These are phyloP conservation scores for Helicocarpus griseus DNA, from an alignment of 2,329 filamentous ascomycete genomes.

Conservation along the genomic window DNA sequence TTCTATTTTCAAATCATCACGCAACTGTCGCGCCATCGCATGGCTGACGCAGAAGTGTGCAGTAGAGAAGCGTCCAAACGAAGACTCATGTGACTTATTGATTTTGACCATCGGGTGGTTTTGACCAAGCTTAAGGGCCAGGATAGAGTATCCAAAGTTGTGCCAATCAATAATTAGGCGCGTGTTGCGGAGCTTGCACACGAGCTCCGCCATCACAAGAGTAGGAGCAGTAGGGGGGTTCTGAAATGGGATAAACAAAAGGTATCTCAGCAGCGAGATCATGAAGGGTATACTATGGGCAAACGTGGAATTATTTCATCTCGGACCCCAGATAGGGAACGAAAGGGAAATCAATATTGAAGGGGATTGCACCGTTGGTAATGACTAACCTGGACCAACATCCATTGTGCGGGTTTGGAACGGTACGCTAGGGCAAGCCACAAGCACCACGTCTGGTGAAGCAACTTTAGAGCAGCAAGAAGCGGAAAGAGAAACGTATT, in stretches of 20 bases:
- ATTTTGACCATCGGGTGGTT: constrained; percentile 66
- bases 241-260: constrained; percentile 32
- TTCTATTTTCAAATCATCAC: constrained; percentile 54
- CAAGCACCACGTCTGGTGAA: constrained; percentile 69
- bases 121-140: constrained; percentile 55
- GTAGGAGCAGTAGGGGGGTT: constrained; percentile 95
- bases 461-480: constrained; percentile 70
- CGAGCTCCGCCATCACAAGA: constrained; percentile 61
- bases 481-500: constrained; percentile 67
- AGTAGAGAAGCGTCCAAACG: constrained; percentile 57
- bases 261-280: neutral
- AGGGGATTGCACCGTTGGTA: neutral
- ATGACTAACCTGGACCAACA: constrained; percentile 61
- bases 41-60: constrained; percentile 81
- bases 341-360: neutral
- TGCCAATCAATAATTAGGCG: constrained; percentile 92
- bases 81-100: constrained; percentile 67
- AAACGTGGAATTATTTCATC: neutral
- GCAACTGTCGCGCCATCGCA: constrained; percentile 72
- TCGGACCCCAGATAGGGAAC: neutral
- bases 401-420: constrained; percentile 67
- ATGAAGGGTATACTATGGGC: neutral
- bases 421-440: constrained; percentile 63
- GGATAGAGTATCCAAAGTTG: constrained; percentile 94
- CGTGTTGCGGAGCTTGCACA: constrained; percentile 69